Evolutionary conservation across 1,284 basidiomycete species (phyloP), one percentile per base, ranked within the genome.

Genomic region (Macrocybe sp.): DNA sequence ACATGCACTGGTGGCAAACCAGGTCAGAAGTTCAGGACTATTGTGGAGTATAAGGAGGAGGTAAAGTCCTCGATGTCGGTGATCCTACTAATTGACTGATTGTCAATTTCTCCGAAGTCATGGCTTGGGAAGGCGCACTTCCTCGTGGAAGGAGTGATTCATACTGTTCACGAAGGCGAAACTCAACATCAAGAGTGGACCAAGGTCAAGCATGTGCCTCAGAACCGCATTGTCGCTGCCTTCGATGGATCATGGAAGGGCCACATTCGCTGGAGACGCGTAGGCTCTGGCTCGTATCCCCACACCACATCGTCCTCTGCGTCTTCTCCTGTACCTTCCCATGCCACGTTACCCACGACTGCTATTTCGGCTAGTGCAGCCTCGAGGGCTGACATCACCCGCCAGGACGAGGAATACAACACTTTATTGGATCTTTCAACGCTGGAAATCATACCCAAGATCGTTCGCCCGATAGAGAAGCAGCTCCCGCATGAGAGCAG

Each of bases 21-120:
- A 12, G 78, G 76, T 12, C 69, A 76, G 48, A 78, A 78, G 57
- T 80, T 92, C 58, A 77, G 94, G 46, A 76, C 91, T 6, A 78
- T 99, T 50, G 79, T 97, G 49, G 92, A 96, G 59, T 98, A 97
- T 73, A 94, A 94, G 69, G 96, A 99, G 61, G 94, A 99, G 81
- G 89, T 90, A 52, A 43, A 81, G 63, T 33, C 10, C 46, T 53
- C 37, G 28, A 46, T 36, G 33, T 38, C 29, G 32, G 7, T 51
- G 42, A 11, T 41, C 31, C 12, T 33, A 22, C 33, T 34, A 45
- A 30, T 49, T 3, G 41, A 41, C 44, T 56, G 12, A 51, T 47
- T 3, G 38, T 33, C 11, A 14, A 4, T 9, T 34, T 37, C 43
- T 28, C 41, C 29, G 49, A 60, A 90, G 89, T 91, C 90, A 7